Percentiles rank a stretch among this genome's conserved stretches.
Conservation (phyloP, 2,329 filamentous ascomycete species). For the Aspergillus tamarii region DNA sequence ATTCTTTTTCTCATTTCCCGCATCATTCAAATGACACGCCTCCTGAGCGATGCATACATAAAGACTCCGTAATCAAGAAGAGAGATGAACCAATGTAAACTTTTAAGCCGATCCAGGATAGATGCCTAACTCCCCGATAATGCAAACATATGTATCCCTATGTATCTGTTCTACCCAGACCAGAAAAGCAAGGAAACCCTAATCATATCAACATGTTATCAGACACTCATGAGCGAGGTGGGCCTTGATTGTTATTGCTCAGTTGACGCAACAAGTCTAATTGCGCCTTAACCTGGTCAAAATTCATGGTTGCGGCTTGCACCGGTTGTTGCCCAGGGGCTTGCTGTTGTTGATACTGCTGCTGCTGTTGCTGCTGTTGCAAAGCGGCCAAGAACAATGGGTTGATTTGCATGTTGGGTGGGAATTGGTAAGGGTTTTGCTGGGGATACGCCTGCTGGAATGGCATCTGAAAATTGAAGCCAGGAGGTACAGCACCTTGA, state of each 20-base stretch:
- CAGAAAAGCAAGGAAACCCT: constrained; percentile 14
- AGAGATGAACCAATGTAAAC: background rate
- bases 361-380: constrained; percentile 47
- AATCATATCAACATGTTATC: constrained; percentile 11
- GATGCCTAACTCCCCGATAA: constrained; percentile 16
- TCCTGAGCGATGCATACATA: background rate
- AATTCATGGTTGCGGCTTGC: constrained; percentile 37
- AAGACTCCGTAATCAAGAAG: background rate
- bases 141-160: constrained; percentile 3
- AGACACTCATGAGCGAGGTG: constrained; percentile 29
- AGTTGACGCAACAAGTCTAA: constrained; percentile 44
- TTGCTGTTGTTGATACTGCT: constrained; percentile 32
- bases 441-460: constrained; percentile 43
- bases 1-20: constrained; percentile 1
- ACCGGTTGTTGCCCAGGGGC: constrained; percentile 27
- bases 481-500: constrained; percentile 30
- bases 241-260: constrained; percentile 38
- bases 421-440: constrained; percentile 49
- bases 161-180: constrained; percentile 22
- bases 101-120: constrained; percentile 12
- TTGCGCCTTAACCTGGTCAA: constrained; percentile 47
- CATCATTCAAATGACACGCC: background rate
- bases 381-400: constrained; percentile 58
- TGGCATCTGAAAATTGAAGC: constrained; percentile 45
- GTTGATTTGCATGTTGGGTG: constrained; percentile 57